phyloP scores from a whole-genome alignment of 2,329 filamentous ascomycete genomes.

The Hymenoscyphus salicellus region DNA sequence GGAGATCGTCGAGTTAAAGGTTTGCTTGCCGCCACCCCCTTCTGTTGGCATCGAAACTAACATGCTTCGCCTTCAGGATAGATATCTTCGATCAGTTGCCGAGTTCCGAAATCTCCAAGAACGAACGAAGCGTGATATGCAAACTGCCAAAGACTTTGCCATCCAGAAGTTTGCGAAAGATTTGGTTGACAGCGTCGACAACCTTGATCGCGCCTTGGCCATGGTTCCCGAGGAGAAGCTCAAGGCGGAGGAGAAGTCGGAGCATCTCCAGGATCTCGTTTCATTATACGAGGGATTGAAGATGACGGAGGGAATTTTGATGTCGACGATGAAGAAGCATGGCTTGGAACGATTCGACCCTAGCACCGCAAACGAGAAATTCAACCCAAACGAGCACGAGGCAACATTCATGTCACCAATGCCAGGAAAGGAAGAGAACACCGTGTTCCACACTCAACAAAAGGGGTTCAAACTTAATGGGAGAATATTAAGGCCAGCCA shows the following conservation, averaged over 20 bases:
- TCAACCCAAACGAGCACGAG: slow-evolving; percentile 95
- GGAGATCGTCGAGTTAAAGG: slow-evolving; percentile 77
- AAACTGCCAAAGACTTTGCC: slow-evolving; percentile 83
- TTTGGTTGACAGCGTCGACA: slow-evolving; percentile 92
- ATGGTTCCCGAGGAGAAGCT: slow-evolving; percentile 77
- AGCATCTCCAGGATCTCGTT: slow-evolving; percentile 66
- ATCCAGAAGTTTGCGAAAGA: slow-evolving; percentile 94
- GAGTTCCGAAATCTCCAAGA: slow-evolving; percentile 98
- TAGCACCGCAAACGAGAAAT: slow-evolving; percentile 67
- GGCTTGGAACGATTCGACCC: slow-evolving; percentile 88
- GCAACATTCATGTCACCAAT: slow-evolving; percentile 91
- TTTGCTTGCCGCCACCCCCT: slow-evolving; percentile 12
- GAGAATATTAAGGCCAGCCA: slow-evolving; percentile 81
- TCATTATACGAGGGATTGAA: slow-evolving; percentile 85
- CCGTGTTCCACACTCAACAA: slow-evolving; percentile 87
- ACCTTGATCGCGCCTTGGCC: slow-evolving; percentile 86
- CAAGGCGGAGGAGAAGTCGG: slow-evolving; percentile 47
- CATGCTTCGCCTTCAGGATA: slow-evolving; percentile 61
- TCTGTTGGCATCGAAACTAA: slow-evolving; percentile 3
- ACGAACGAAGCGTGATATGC: slow-evolving; percentile 85
- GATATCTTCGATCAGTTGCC: slow-evolving; percentile 87
- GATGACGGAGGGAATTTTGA: slow-evolving; percentile 90
- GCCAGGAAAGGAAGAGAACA: slow-evolving; percentile 83
- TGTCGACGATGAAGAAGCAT: slow-evolving; percentile 88
- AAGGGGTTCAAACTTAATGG: slow-evolving; percentile 96